phyloP scores from a whole-genome alignment of 179 eudicot species.

The Camellia oleifera region DNA sequence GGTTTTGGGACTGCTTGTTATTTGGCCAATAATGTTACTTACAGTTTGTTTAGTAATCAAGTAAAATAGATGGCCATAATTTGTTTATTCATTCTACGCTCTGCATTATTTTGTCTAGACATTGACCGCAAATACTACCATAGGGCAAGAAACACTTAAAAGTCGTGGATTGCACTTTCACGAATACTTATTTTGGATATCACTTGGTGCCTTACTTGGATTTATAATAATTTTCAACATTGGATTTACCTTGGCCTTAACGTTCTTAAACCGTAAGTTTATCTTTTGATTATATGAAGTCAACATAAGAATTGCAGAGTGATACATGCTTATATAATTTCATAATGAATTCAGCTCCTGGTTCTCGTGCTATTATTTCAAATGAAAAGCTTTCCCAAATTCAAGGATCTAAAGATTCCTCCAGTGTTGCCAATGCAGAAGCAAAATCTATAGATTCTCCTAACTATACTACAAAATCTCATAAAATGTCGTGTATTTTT shows the following conservation, averaged over 20 bases:
- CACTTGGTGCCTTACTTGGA: conserved; percentile 63
- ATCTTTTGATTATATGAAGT: background rate
- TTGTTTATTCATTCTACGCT: background rate
- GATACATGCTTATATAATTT: background rate
- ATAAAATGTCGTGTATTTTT: conserved; percentile 33
- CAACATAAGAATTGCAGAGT: background rate
- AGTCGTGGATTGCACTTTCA: conserved; percentile 60
- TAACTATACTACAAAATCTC: conserved; percentile 15
- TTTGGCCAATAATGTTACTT: no score
- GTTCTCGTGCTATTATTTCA: conserved; percentile 62
- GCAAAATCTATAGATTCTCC: conserved; percentile 7
- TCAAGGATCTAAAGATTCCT: conserved; percentile 26
- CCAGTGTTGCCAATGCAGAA: conserved; percentile 8
- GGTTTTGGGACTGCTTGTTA: no score
- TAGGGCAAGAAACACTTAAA: conserved; percentile 56
- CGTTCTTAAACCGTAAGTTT: conserved; percentile 60
- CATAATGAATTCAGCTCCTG: conserved; percentile 45
- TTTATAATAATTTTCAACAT: conserved; percentile 43
- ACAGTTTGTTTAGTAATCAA: background rate
- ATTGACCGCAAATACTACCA: conserved; percentile 44
- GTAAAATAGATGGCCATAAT: background rate
- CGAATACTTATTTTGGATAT: conserved; percentile 54
- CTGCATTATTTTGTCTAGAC: conserved; percentile 25
- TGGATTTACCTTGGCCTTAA: conserved; percentile 61
- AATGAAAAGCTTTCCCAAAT: conserved; percentile 48